These are phyloP conservation scores for Pseudonectria buxi DNA, from an alignment of 2,329 filamentous ascomycete species.

Conservation along the genomic window DNA sequence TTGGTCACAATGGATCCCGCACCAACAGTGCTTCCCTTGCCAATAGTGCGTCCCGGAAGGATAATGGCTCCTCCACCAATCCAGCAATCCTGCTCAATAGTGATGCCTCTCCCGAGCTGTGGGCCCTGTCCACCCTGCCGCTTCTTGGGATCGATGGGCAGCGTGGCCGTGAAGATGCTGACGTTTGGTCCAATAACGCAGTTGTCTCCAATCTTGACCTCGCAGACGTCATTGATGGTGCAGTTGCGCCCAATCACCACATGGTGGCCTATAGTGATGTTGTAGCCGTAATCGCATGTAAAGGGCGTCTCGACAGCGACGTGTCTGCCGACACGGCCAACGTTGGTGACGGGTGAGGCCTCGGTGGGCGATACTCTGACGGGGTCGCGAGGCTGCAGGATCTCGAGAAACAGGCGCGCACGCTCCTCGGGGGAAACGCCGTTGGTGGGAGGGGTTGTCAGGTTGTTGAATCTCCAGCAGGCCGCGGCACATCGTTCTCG, in stretches of 20 bases:
- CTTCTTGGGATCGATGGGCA: constrained; percentile 65
- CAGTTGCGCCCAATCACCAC: constrained; percentile 80
- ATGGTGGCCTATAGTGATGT: constrained; percentile 79
- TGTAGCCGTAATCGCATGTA: constrained; percentile 91
- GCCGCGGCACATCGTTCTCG: constrained; percentile 78
- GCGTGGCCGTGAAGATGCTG: constrained; percentile 71
- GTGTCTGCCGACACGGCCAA: constrained; percentile 63
- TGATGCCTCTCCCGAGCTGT: constrained; percentile 63
- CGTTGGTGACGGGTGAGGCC: constrained; percentile 43
- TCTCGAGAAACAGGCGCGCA: constrained; percentile 62
- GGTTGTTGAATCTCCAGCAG: constrained; percentile 78
- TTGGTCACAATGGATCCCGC: constrained; percentile 82
- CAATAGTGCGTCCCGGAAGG: constrained; percentile 72
- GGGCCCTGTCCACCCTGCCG: constrained; percentile 68
- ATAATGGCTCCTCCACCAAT: constrained; percentile 72
- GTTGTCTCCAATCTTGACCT: constrained; percentile 73
- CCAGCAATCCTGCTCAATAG: constrained; percentile 81
- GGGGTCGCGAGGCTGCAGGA: constrained; percentile 57
- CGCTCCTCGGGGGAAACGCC: constrained; percentile 65
- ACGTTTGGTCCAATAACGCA: constrained; percentile 77
- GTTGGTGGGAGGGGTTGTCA: constrained; percentile 63
- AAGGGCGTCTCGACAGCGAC: constrained; percentile 83
- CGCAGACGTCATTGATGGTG: constrained; percentile 77
- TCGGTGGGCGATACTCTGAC: constrained; percentile 50
- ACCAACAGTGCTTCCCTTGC: constrained; percentile 70